phyloP scores from a whole-genome alignment of 495 filamentous ascomycete genomes.

The Baudoinia panamericana region DNA sequence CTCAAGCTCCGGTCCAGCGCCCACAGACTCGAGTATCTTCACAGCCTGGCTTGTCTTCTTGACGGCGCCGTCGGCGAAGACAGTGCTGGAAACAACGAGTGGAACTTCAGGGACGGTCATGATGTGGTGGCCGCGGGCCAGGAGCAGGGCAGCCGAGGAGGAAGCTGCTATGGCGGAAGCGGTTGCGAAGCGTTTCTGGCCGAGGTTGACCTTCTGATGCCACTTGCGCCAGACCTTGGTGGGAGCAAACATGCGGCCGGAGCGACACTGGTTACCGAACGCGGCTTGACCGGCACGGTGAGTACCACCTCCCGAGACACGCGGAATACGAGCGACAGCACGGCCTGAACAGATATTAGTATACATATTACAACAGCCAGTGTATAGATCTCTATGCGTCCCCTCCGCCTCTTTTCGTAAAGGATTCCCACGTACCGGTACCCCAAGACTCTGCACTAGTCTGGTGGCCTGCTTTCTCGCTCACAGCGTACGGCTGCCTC shows the following conservation, averaged over 20 bases:
- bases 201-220: slow-evolving; percentile 99
- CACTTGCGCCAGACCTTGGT: slow-evolving; percentile 99
- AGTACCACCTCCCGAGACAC: slow-evolving; percentile 99
- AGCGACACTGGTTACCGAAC: slow-evolving; percentile 99
- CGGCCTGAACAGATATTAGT: slow-evolving; percentile 51
- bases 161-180: slow-evolving; percentile 94
- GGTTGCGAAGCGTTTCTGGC: slow-evolving; percentile 97
- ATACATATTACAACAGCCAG: slow-evolving; percentile 23
- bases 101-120: slow-evolving; percentile 87
- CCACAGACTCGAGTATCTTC: slow-evolving; percentile 72
- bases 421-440: slow-evolving; percentile 95
- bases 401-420: not conserved
- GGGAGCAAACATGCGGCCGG: slow-evolving; percentile 99
- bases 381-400: slow-evolving; percentile 3
- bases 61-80: slow-evolving; percentile 62
- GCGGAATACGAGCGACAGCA: slow-evolving; percentile 98
- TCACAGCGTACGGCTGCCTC: slow-evolving; percentile 98
- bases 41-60: slow-evolving; percentile 83
- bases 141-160: slow-evolving; percentile 79
- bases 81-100: slow-evolving; percentile 81
- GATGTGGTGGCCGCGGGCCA: slow-evolving; percentile 94
- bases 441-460: slow-evolving; percentile 99
- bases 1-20: slow-evolving; percentile 76
- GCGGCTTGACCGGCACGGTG: slow-evolving; percentile 99
- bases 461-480: slow-evolving; percentile 99